phyloP scores from a whole-genome alignment of 2,329 filamentous ascomycete genomes.

The Proliferodiscus dingleyae region DNA sequence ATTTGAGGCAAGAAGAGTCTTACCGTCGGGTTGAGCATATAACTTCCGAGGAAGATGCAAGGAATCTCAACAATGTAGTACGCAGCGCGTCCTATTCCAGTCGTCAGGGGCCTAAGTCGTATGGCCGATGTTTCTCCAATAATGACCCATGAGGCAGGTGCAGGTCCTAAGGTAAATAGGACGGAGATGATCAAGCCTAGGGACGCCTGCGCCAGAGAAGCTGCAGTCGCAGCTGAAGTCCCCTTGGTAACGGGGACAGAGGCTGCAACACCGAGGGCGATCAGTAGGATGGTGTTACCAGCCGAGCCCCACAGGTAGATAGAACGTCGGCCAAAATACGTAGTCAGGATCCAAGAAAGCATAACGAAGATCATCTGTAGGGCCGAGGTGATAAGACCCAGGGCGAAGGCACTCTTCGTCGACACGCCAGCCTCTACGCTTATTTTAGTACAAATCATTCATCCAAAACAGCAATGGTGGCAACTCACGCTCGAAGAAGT shows the following conservation, averaged over 20 bases:
- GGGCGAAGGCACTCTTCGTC: slow-evolving; percentile 50
- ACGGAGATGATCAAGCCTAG: slow-evolving; percentile 62
- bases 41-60: slow-evolving; percentile 57
- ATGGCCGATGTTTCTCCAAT: slow-evolving; percentile 63
- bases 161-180: slow-evolving; percentile 57
- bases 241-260: slow-evolving; percentile 41
- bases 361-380: slow-evolving; percentile 60
- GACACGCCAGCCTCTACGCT: slow-evolving; percentile 55
- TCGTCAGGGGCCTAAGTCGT: slow-evolving; percentile 60
- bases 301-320: slow-evolving; percentile 59
- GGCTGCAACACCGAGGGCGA: slow-evolving; percentile 55
- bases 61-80: slow-evolving; percentile 64
- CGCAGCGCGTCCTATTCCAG: slow-evolving; percentile 56
- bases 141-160: slow-evolving; percentile 61
- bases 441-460: slow-evolving; percentile 23
- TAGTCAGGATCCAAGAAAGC: slow-evolving; percentile 62
- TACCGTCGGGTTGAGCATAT: slow-evolving; percentile 54
- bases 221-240: no score
- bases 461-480: neutral
- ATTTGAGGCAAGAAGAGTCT: slow-evolving; percentile 14
- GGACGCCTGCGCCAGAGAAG: slow-evolving; percentile 53
- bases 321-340: slow-evolving; percentile 57
- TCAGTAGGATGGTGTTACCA: slow-evolving; percentile 48
- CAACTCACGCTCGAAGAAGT: slow-evolving; percentile 45
- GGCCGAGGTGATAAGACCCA: slow-evolving; percentile 60